These are phyloP conservation scores for Pichia cactophila DNA, from an alignment of 1,139 yeast species.

Conservation along the genomic window DNA sequence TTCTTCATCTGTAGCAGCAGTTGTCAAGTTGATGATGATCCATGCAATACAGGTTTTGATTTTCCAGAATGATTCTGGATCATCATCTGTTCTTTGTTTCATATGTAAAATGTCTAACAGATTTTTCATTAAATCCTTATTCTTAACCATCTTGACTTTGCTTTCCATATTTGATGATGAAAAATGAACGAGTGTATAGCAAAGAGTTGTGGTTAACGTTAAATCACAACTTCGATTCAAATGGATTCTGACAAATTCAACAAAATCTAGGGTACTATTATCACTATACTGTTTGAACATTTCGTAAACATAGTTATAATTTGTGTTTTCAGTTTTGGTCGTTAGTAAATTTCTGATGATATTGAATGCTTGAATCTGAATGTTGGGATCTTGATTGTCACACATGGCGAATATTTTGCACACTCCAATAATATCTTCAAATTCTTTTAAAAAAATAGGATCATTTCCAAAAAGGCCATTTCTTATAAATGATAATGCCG, in stretches of 20 bases:
- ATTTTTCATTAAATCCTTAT: conserved; percentile 34
- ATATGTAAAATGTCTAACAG: conserved; percentile 28
- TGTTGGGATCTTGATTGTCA: conserved; percentile 40
- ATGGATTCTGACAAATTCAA: conserved; percentile 32
- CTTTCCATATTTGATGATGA: conserved; percentile 47
- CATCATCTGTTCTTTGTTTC: conserved; percentile 24
- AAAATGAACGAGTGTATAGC: conserved; percentile 50
- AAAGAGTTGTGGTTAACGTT: conserved; percentile 37
- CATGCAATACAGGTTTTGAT: conserved; percentile 51
- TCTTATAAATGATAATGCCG: conserved; percentile 34
- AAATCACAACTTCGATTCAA: conserved; percentile 27
- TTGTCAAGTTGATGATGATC: conserved; percentile 49
- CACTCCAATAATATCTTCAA: conserved; percentile 43
- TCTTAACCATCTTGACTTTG: conserved; percentile 38
- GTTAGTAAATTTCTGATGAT: conserved; percentile 71
- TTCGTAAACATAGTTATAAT: conserved; percentile 37
- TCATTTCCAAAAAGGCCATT: conserved; percentile 45
- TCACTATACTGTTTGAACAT: conserved; percentile 20
- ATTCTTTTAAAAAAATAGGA: conserved; percentile 23
- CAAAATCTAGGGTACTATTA: conserved; percentile 29
- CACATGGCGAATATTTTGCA: conserved; percentile 44
- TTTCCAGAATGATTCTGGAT: conserved; percentile 34
- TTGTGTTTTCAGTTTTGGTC: conserved; percentile 41
- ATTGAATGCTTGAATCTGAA: conserved; percentile 64
- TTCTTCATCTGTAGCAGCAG: conserved; percentile 15